Conservation (phyloP, 208 protist genomes). For the Wallacemonas sp. region DNA sequence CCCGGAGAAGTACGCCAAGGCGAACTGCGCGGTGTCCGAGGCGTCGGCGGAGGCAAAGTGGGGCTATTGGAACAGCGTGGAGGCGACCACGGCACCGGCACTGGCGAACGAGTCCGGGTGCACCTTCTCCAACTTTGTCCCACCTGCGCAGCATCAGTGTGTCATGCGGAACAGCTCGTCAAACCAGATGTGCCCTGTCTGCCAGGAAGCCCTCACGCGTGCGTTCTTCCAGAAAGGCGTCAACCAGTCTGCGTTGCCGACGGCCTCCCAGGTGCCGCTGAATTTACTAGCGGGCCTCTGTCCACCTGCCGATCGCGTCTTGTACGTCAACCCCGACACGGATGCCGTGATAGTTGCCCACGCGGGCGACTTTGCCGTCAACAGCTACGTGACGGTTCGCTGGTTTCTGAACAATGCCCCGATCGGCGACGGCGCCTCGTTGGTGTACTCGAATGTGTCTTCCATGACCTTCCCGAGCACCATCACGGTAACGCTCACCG, state of each 20-base stretch:
- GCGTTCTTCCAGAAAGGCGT: conserved; percentile 33
- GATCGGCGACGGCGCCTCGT: conserved; percentile 11
- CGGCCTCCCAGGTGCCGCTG: background rate
- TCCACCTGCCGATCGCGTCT: conserved; percentile 23
- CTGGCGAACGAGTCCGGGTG: conserved; percentile 22
- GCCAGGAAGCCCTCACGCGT: conserved; percentile 43
- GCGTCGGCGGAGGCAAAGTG: conserved; percentile 25
- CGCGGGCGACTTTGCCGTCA: conserved; percentile 28
- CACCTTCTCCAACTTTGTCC: conserved; percentile 54
- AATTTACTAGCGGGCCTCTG: conserved; percentile 38
- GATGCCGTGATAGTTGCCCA: conserved; percentile 2
- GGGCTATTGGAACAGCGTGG: conserved; percentile 33
- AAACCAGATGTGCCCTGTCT: conserved; percentile 58
- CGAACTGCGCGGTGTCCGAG: conserved; percentile 44
- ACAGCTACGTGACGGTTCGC: conserved; percentile 32
- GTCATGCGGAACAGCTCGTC: conserved; percentile 55
- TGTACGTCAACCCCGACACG: conserved; percentile 27
- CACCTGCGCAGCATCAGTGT: conserved; percentile 39
- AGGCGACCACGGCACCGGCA: background rate
- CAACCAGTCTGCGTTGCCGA: background rate
- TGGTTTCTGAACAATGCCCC: conserved; percentile 27
- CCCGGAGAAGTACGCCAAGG: conserved; percentile 4
- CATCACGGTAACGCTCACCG: conserved; percentile 30
- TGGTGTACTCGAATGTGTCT: conserved; percentile 13
- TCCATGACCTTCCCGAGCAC: conserved; percentile 34